Evolutionary conservation across 139 green algal genomes (phyloP), one percentile per base, ranked within the genome.

Genomic region (Limnomonas spitsbergensis): DNA sequence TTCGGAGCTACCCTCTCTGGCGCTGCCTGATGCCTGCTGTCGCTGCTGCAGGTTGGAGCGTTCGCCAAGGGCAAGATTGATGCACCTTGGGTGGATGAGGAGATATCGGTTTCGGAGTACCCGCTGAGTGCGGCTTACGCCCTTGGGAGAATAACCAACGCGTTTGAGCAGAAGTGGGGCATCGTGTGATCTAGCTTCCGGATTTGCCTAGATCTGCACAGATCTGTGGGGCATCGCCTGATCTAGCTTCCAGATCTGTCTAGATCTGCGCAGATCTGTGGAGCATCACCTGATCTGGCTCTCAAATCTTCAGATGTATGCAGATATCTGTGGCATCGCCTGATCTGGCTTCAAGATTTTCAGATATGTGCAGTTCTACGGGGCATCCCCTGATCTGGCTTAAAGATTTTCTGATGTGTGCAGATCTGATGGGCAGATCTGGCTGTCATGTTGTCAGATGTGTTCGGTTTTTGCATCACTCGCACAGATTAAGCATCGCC

Each of bases 1-100:
- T n/a, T n/a, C n/a, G n/a, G n/a, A n/a, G n/a, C n/a, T n/a, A n/a
- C n/a, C n/a, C n/a, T n/a, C n/a, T n/a, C n/a, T n/a, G n/a, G n/a
- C n/a, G n/a, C n/a, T n/a, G n/a, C n/a, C n/a, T n/a, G n/a, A n/a
- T n/a, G n/a, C n/a, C n/a, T n/a, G n/a, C n/a, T n/a, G n/a, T n/a
- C n/a, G n/a, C n/a, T n/a, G n/a, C n/a, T 61, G 47, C 47, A 61
- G 53, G 87, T 98, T 31, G 96, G 96, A 1, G 96, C 91, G 0
- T 96, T 98, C 80, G 91, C 95, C 24, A 93, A 98, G 80, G 96
- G 95, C 9, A 90, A 94, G 73, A 92, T 98, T 35, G 93, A 98
- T 38, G 82, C 89, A 2, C 73, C 82, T 7, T 97, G 73, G 72
- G 79, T 90, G 1, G 95, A 99, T 77, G 61, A 93, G 76, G 87